Base-by-base conservation (phyloP, 2,329 filamentous ascomycete species). In the Cadophora gregata region DNA sequence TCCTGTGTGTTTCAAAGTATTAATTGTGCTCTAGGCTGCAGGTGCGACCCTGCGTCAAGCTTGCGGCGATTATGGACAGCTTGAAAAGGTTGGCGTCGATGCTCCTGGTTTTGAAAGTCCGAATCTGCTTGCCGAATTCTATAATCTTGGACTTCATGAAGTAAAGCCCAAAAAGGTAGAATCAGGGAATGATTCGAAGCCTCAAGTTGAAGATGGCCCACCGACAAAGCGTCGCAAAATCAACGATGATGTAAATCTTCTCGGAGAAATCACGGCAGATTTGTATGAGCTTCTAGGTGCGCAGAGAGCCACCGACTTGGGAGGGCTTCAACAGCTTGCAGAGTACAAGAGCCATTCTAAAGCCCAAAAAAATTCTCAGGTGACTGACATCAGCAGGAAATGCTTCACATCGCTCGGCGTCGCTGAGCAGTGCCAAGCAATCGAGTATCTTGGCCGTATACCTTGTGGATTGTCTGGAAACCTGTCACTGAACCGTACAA, bases 401-500 rank as follows among this genome's bases (percentile, higher is more conserved):
- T 74, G 74, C 25, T 88, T 88, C 73, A 72, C 80, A 14, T 74
- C 77, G 16, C 76, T 87, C 4, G 71, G 80, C 19, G 84, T 88
- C 66, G 67, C 78, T 8, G 79, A 83, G 27, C 84, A 86, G 73
- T 86, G 83, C 70, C 80, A 81, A 38, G 78, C 83, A 9, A 78
- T 91, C 48, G 79, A 86, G 45, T 75, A 84, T 12, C 74, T 93
- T 16, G 86, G 88, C 3, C 82, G 82, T 59, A 76, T 88, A 58
- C 80, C 85, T 21, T 92, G 89, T 75, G 84, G 84, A 19, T 79
- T 81, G 16, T 83, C 85, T 64, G 79, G 80, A 36, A 82, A 80
- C 7, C 76, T 89, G 56, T 70, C 21, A 5, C 64, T 69, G 29
- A 70, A 53, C 45, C 69, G 74, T 66, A 73, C 74, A 48, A 68